phyloP scores from a whole-genome alignment of 176 grass and related monocot genomes.

The Cenchrus fungigraminus region DNA sequence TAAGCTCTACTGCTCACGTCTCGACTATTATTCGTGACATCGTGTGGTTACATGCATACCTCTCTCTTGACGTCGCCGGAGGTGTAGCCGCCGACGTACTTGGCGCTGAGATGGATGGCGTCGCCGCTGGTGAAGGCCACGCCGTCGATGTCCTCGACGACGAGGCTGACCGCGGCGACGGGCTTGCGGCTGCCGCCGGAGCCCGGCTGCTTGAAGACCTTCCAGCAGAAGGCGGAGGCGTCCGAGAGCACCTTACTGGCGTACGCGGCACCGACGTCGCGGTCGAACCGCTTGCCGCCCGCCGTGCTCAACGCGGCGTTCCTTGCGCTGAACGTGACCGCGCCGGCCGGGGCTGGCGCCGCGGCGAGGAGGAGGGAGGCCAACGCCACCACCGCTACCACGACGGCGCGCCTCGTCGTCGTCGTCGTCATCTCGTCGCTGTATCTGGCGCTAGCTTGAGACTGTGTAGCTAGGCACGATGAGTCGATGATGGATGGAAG shows the following conservation, averaged over 20 bases:
- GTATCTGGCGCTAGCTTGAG: no score
- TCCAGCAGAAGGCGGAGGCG: conserved; percentile 70
- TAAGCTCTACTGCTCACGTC: no score
- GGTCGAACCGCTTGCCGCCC: conserved; percentile 65
- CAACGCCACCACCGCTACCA: not conserved
- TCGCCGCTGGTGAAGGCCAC: conserved; percentile 55
- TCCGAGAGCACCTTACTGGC: conserved; percentile 54
- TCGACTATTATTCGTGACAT: no score
- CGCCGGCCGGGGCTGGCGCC: conserved; percentile 2
- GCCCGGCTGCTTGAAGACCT: conserved; percentile 46
- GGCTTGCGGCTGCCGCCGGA: conserved; percentile 41
- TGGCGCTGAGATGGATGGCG: conserved; percentile 65
- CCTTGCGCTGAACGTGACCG: conserved; percentile 51
- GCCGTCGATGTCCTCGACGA: conserved; percentile 43
- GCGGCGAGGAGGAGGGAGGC: conserved; percentile 29
- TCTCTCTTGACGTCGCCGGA: conserved; percentile 54
- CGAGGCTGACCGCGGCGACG: conserved; percentile 48
- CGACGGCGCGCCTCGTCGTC: conserved; percentile 1
- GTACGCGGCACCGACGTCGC: conserved; percentile 59
- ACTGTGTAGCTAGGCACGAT: no score
- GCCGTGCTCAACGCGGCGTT: conserved; percentile 56
- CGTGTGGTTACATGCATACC: not conserved
- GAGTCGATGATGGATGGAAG: no score
- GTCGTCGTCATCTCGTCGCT: not conserved
- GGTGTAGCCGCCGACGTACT: conserved; percentile 56